These are phyloP conservation scores for Phoenix dactylifera DNA, from an alignment of 176 grass and related monocot species.

Conservation along the genomic window DNA sequence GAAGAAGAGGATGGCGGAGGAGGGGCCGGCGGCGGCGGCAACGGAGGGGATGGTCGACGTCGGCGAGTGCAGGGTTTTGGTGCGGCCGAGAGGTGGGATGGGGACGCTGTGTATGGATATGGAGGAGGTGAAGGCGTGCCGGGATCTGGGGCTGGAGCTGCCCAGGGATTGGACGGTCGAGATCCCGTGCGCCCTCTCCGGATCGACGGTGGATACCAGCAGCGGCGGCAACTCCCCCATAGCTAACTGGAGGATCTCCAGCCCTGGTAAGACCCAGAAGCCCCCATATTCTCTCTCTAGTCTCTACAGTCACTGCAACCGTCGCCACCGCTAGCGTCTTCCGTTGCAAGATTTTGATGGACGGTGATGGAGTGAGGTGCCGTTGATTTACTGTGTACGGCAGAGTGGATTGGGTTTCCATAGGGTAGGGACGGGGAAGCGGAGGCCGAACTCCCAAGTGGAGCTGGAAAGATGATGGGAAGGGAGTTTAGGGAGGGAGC, in stretches of 20 bases:
- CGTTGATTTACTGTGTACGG: too few relatives aligned
- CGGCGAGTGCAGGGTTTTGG: slow-evolving; percentile 12
- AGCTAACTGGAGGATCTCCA: slow-evolving; percentile 17
- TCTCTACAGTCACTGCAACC: neutral
- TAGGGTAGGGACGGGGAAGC: too few relatives aligned
- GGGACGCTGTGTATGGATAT: slow-evolving; percentile 50
- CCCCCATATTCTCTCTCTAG: too few relatives aligned
- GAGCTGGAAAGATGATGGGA: too few relatives aligned
- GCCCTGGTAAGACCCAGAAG: neutral
- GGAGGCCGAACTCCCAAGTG: too few relatives aligned
- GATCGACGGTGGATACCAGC: slow-evolving; percentile 5
- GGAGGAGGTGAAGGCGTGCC: slow-evolving; percentile 66
- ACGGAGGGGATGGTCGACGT: slow-evolving; percentile 17
- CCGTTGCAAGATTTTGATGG: too few relatives aligned
- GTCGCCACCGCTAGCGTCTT: too few relatives aligned
- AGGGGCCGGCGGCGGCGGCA: slow-evolving; percentile 18
- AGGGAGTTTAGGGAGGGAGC: too few relatives aligned
- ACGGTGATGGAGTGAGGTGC: too few relatives aligned
- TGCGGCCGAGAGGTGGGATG: slow-evolving; percentile 12
- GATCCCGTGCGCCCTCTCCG: slow-evolving; percentile 12
- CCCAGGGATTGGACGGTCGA: slow-evolving; percentile 37
- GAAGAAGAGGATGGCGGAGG: slow-evolving; percentile 32
- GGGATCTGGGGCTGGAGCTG: slow-evolving; percentile 59
- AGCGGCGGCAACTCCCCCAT: slow-evolving; percentile 19
- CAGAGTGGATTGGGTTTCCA: too few relatives aligned